A percentile compares a stretch with the other conserved stretches of the same genome.
phyloP scores from a whole-genome alignment of 2,329 filamentous ascomycete species.

The Hortaea sp. region DNA sequence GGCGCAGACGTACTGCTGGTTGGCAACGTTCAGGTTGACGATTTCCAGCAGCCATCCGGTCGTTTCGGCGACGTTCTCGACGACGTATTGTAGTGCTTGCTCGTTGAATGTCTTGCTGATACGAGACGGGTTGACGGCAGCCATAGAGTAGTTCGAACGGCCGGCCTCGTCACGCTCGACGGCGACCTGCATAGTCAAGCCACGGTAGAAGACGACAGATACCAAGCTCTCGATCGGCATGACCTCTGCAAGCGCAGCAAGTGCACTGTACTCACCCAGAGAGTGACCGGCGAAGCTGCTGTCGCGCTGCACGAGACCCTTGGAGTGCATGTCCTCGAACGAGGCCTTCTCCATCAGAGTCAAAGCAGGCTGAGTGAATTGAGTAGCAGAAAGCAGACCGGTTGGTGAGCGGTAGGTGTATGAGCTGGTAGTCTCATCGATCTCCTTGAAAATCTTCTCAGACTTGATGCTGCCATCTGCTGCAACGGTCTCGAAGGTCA shows the following conservation, averaged over 20 bases:
- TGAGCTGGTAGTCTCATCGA: conserved; percentile 80
- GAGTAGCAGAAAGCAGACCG: conserved; percentile 87
- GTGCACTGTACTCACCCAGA: conserved; percentile 92
- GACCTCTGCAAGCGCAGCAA: conserved; percentile 91
- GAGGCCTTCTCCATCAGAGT: conserved; percentile 99
- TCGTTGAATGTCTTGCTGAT: conserved; percentile 99
- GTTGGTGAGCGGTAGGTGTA: conserved; percentile 97
- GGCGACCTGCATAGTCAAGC: conserved; percentile 97
- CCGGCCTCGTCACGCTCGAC: conserved; percentile 90
- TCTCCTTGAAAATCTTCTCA: conserved; percentile 99
- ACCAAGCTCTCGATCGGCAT: conserved; percentile 99
- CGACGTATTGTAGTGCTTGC: conserved; percentile 90
- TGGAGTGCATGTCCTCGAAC: conserved; percentile 97
- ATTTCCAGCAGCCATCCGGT: conserved; percentile 96
- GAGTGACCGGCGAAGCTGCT: conserved; percentile 98
- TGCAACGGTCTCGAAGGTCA: conserved; percentile 98
- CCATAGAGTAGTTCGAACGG: conserved; percentile 98
- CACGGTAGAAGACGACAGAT: conserved; percentile 97
- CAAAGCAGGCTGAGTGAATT: conserved; percentile 95
- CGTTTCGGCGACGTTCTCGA: conserved; percentile 86
- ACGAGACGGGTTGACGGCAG: conserved; percentile 93
- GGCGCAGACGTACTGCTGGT: conserved; percentile 60
- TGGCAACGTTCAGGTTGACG: conserved; percentile 82
- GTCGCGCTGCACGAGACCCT: conserved; percentile 89
- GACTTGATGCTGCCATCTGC: conserved; percentile 90